Conservation (phyloP, 495 filamentous ascomycete genomes). For the Recurvomyces mirabilis region DNA sequence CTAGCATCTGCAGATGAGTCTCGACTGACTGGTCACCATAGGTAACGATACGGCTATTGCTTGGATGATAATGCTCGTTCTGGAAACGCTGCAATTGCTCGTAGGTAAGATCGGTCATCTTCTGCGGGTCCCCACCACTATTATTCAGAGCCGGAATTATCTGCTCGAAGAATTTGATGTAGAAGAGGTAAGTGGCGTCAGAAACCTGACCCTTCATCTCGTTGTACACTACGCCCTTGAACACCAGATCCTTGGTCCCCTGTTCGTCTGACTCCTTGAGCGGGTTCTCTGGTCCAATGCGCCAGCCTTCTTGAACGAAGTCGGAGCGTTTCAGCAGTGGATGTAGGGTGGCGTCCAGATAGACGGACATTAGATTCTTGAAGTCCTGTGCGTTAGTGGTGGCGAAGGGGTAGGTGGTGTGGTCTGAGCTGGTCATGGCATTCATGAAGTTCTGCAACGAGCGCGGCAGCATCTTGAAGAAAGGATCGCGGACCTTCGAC, state of each 20-base stretch:
- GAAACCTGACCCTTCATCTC: slow-evolving; percentile 99
- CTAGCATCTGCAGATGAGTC: slow-evolving; percentile 67
- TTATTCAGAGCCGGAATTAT: slow-evolving; percentile 90
- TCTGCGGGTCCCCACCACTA: slow-evolving; percentile 88
- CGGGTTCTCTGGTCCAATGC: slow-evolving; percentile 84
- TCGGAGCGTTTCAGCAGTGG: slow-evolving; percentile 82
- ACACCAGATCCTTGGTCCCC: slow-evolving; percentile 51
- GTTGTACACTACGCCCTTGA: slow-evolving; percentile 98
- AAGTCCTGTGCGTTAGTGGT: slow-evolving; percentile 96
- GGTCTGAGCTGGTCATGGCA: slow-evolving; percentile 88
- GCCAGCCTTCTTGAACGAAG: slow-evolving; percentile 93
- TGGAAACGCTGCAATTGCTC: slow-evolving; percentile 78
- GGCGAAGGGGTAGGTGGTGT: slow-evolving; percentile 96
- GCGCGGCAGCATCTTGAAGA: slow-evolving; percentile 98
- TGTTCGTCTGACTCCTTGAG: slow-evolving; percentile 37
- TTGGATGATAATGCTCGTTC: slow-evolving; percentile 86
- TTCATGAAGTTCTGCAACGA: slow-evolving; percentile 99
- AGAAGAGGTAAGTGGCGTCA: slow-evolving; percentile 89
- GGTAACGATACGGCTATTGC: slow-evolving; percentile 87
- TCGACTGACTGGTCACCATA: slow-evolving; percentile 86
- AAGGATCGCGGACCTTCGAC: slow-evolving; percentile 90
- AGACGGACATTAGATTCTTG: slow-evolving; percentile 90
- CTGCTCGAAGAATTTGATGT: slow-evolving; percentile 86
- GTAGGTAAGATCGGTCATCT: slow-evolving; percentile 89
- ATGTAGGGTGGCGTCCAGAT: slow-evolving; percentile 85